Base-by-base conservation (phyloP, 768 basidiomycete genomes). In the Serendipita sp. region DNA sequence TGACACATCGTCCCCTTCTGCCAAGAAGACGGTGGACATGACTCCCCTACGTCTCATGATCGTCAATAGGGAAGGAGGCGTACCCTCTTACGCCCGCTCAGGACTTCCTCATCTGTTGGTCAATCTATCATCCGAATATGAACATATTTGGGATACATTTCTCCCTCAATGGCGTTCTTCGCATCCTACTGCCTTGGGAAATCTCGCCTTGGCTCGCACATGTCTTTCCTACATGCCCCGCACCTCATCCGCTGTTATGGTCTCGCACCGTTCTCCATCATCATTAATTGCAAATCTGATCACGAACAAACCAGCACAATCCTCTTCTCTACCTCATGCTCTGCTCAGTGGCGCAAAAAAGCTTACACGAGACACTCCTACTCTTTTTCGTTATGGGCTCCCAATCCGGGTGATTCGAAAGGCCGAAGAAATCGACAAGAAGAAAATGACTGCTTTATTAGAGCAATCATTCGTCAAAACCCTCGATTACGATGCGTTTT, bases 211-310 rank as follows among this genome's bases (percentile, higher is more conserved):
- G 44, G 88, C 96, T 8, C 84, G 83, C 38, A 87, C 84, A 44
- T 99, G 96, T 73, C 80, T 99, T 45, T 77, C 80, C 1, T 89
- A 91, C 74, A 96, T 99, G 89, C 96, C 96, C 1, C 82, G 88
- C 4, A 82, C 89, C 2, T 91, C 95, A 1, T 96, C 93, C 15
- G 96, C 93, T 11, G 80, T 98, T 68, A 89, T 99, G 85, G 96
- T 98, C 58, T 95, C 92, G 13, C 96, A 99, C 76, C 90, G 93
- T 60, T 95, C 93, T 1, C 89, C 93, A 0, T 91, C 90, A 67
- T 91, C 91, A 2, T 83, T 99, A 67, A 98, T 99, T 70, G 95
- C 84, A 52, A 98, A 98, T 75, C 81, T 99, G 32, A 94, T 99
- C 71, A 99, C 95, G 36, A 99, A 99, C 74, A 95, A 93, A 72